A percentile compares a stretch with the other conserved stretches of the same genome.
These are phyloP conservation scores for Rhodosorus marinus DNA, from an alignment of 23 red algal genomes.

Conservation along the genomic window DNA sequence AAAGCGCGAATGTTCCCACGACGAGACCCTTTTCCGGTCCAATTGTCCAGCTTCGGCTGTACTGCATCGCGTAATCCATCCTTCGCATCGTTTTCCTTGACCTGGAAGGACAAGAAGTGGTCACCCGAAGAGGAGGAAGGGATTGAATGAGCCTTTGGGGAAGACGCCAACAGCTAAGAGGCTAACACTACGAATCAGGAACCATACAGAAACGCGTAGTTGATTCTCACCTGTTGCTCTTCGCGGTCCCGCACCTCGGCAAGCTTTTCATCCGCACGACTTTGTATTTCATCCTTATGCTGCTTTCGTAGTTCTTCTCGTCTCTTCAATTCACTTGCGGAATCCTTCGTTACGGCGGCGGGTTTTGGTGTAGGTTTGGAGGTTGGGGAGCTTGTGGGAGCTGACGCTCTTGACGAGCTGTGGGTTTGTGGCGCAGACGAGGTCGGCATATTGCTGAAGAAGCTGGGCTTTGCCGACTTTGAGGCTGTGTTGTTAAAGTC, in stretches of 20 bases:
- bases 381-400: not conserved
- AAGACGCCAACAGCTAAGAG: too few relatives aligned
- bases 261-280: constrained; percentile 44
- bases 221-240: constrained; percentile 13
- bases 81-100: constrained; percentile 30
- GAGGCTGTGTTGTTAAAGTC: constrained; percentile 13
- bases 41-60: constrained; percentile 37
- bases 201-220: too few relatives aligned
- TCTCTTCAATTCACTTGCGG: constrained; percentile 4
- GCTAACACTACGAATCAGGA: too few relatives aligned
- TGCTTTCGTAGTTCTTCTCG: constrained; percentile 26
- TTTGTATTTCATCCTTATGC: constrained; percentile 44
- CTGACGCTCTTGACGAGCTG: not conserved
- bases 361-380: not conserved
- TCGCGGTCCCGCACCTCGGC: constrained; percentile 52
- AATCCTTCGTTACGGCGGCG: not conserved
- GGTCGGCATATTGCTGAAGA: not conserved
- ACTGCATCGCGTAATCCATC: constrained; percentile 17
- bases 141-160: too few relatives aligned
- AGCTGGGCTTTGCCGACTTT: constrained; percentile 1
- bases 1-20: constrained; percentile 59
- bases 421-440: not conserved
- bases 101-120: too few relatives aligned
- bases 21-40: constrained; percentile 60
- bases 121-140: too few relatives aligned